These are phyloP conservation scores for Athelia sp. DNA, from an alignment of 1,284 basidiomycete genomes.

Conservation along the genomic window DNA sequence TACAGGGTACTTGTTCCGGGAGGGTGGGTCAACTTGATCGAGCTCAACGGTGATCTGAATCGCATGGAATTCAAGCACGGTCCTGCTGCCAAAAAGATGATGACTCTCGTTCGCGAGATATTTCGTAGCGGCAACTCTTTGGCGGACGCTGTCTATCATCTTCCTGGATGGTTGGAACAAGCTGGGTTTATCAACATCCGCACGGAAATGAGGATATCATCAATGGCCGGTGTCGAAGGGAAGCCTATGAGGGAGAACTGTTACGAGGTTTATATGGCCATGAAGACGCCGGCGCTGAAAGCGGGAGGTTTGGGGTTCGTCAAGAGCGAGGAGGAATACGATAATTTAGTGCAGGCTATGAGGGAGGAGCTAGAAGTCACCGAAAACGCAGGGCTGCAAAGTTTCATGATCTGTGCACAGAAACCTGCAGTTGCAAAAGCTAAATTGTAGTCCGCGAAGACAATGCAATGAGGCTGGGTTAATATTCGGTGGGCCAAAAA, in stretches of 20 bases:
- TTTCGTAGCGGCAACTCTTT: constrained; percentile 12
- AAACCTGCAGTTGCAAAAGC: too few relatives aligned
- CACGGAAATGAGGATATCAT: constrained; percentile 4
- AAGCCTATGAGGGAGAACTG: neutral
- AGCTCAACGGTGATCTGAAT: constrained; percentile 4
- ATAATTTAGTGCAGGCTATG: neutral
- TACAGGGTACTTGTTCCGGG: constrained; percentile 20
- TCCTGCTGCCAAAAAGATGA: neutral
- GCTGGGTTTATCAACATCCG: constrained; percentile 17
- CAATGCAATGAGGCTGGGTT: too few relatives aligned
- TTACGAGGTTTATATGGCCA: neutral
- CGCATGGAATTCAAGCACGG: constrained; percentile 4
- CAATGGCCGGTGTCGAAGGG: neutral
- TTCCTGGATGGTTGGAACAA: constrained; percentile 14
- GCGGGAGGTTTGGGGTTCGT: neutral
- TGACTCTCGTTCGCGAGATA: constrained; percentile 9
- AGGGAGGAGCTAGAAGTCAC: too few relatives aligned
- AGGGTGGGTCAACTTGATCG: constrained; percentile 22
- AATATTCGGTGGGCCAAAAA: too few relatives aligned
- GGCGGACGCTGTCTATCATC: constrained; percentile 9
- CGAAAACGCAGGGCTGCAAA: too few relatives aligned
- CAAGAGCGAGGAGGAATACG: neutral
- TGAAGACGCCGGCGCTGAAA: neutral
- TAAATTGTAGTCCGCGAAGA: too few relatives aligned
- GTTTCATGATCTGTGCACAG: too few relatives aligned